phyloP scores from a whole-genome alignment of 2,329 filamentous ascomycete species.

The Apiospora malaysiana region DNA sequence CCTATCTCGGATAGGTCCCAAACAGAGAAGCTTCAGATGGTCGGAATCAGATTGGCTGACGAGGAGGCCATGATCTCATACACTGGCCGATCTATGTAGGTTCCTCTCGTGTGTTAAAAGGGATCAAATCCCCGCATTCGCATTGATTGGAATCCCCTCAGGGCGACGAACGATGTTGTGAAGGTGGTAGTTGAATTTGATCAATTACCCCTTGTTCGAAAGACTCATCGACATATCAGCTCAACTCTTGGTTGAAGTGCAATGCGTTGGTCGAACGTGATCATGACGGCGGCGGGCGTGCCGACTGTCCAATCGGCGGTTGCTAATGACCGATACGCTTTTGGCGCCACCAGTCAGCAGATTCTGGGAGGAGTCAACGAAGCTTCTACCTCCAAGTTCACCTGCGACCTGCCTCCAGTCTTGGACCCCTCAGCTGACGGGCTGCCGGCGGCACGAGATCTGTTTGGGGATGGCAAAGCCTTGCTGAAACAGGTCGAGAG shows the following conservation, averaged over 20 bases:
- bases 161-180: background rate
- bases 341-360: slow-evolving; percentile 26
- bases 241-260: background rate
- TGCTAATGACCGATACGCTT: slow-evolving; percentile 27
- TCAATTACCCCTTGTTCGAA: background rate
- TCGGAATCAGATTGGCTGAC: background rate
- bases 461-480: slow-evolving; percentile 37
- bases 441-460: slow-evolving; percentile 36
- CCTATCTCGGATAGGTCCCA: slow-evolving; percentile 7
- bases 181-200: background rate
- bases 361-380: slow-evolving; percentile 25
- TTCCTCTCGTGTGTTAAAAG: background rate
- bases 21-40: background rate
- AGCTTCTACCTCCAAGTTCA: slow-evolving; percentile 28
- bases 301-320: slow-evolving; percentile 24
- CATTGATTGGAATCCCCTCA: background rate
- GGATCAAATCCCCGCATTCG: background rate
- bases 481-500: slow-evolving; percentile 44
- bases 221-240: too few relatives aligned
- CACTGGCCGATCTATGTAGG: background rate
- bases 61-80: slow-evolving; percentile 1
- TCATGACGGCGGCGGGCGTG: slow-evolving; percentile 10
- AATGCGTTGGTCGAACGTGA: slow-evolving; percentile 4
- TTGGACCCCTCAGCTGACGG: slow-evolving; percentile 39
- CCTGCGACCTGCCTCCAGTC: slow-evolving; percentile 38